phyloP scores from a whole-genome alignment of 192 early-diverging fungal species.

The Coemansia sp. region DNA sequence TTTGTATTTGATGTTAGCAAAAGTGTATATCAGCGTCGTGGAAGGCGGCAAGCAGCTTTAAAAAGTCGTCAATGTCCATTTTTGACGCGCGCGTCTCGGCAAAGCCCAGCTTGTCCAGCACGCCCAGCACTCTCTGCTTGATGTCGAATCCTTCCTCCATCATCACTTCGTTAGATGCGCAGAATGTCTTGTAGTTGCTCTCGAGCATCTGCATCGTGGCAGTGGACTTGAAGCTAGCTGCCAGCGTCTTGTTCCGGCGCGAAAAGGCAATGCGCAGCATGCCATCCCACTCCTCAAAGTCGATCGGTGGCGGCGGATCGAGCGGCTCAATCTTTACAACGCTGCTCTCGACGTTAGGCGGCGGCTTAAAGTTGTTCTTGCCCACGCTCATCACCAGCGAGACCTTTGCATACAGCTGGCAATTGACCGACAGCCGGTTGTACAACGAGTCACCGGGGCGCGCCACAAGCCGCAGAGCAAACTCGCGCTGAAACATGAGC shows the following conservation, averaged over 20 bases:
- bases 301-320: constrained; percentile 92
- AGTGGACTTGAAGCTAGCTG: constrained; percentile 88
- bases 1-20: constrained; percentile 50
- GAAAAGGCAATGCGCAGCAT: constrained; percentile 90
- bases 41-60: constrained; percentile 88
- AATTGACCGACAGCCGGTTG: constrained; percentile 91
- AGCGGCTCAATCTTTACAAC: constrained; percentile 94
- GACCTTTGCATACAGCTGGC: constrained; percentile 92
- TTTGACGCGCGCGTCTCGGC: constrained; percentile 83
- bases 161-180: constrained; percentile 79
- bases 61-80: constrained; percentile 93
- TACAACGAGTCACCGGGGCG: constrained; percentile 93
- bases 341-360: constrained; percentile 94
- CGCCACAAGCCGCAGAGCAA: constrained; percentile 92
- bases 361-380: constrained; percentile 97
- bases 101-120: constrained; percentile 72
- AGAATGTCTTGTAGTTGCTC: constrained; percentile 95
- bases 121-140: constrained; percentile 73
- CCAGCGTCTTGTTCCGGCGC: constrained; percentile 92
- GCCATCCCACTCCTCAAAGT: constrained; percentile 98
- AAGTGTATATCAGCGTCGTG: constrained; percentile 93
- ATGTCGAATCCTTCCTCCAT: constrained; percentile 86
- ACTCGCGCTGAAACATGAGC: constrained; percentile 99
- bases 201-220: constrained; percentile 89
- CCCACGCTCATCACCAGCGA: constrained; percentile 98